Conservation (phyloP, 306 rosid species). For the Glycine soja region DNA sequence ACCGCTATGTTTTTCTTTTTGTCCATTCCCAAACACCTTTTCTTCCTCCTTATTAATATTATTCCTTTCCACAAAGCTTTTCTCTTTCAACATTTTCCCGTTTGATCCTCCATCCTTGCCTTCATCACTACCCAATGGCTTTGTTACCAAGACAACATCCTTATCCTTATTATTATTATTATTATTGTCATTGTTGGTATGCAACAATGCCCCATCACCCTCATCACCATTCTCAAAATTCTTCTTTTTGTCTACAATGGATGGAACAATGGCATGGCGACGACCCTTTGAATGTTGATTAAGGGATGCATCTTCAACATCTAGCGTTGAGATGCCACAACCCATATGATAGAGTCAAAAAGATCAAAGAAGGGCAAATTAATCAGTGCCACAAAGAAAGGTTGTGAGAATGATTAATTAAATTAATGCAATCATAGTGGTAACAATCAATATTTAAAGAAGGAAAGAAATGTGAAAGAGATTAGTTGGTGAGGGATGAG, state of each 20-base stretch:
- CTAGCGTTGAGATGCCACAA: conserved; percentile 65
- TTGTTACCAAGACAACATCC: background rate
- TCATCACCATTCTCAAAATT: background rate
- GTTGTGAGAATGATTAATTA: background rate
- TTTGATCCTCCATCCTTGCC: background rate
- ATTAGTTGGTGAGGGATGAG: background rate
- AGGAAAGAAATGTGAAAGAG: background rate
- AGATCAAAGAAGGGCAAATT: background rate
- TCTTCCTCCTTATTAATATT: background rate
- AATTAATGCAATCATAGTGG: background rate
- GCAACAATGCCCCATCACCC: background rate
- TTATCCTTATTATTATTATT: background rate
- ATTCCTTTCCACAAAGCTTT: background rate
- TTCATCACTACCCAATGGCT: conserved; percentile 19
- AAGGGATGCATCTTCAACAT: background rate
- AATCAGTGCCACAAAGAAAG: background rate
- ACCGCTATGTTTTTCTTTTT: background rate
- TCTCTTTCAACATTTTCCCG: conserved; percentile 33
- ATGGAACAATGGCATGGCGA: background rate
- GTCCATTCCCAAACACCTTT: background rate
- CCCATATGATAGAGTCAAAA: conserved; percentile 53
- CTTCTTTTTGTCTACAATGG: background rate
- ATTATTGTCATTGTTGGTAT: background rate
- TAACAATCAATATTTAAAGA: conserved; percentile 7
- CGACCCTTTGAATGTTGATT: background rate